These are phyloP conservation scores for Rhododendron mucronatum DNA, from an alignment of 148 eudicot genomes.

Conservation along the genomic window DNA sequence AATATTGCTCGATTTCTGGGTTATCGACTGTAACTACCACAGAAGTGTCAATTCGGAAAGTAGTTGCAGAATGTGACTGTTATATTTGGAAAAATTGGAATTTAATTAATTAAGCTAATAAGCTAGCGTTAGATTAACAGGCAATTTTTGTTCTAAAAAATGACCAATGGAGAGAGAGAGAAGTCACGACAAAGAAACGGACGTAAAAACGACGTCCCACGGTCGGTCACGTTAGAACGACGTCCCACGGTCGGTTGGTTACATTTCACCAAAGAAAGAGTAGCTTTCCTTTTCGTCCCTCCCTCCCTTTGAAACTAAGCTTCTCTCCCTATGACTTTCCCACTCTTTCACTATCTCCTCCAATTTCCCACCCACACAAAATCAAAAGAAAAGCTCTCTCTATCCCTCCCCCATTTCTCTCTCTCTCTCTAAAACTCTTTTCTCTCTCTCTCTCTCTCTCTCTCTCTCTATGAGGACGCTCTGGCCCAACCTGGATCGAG, in stretches of 20 bases:
- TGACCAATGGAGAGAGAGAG: slow-evolving; percentile 26
- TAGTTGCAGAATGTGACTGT: background rate
- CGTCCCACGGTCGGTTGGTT: slow-evolving; percentile 39
- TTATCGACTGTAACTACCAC: no score
- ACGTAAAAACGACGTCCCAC: slow-evolving; percentile 33
- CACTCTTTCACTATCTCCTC: background rate
- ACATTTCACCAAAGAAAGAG: slow-evolving; percentile 4
- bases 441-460: background rate
- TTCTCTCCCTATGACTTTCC: background rate
- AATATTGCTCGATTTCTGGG: background rate
- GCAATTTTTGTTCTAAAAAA: background rate
- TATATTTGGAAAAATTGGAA: no score
- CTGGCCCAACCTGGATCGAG: slow-evolving; percentile 76
- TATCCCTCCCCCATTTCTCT: background rate
- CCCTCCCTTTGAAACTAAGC: slow-evolving; percentile 22
- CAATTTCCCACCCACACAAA: background rate
- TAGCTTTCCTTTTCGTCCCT: slow-evolving; percentile 10
- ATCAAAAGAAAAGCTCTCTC: background rate
- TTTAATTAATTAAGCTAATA: no score
- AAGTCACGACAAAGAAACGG: slow-evolving; percentile 39
- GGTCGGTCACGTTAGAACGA: slow-evolving; percentile 37
- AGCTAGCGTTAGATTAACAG: no score
- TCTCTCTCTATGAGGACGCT: slow-evolving; percentile 56
- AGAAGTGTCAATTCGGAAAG: background rate
- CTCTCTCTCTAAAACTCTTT: background rate